phyloP scores from a whole-genome alignment of 1,139 yeast genomes.

The Saccharomyces uvarum region DNA sequence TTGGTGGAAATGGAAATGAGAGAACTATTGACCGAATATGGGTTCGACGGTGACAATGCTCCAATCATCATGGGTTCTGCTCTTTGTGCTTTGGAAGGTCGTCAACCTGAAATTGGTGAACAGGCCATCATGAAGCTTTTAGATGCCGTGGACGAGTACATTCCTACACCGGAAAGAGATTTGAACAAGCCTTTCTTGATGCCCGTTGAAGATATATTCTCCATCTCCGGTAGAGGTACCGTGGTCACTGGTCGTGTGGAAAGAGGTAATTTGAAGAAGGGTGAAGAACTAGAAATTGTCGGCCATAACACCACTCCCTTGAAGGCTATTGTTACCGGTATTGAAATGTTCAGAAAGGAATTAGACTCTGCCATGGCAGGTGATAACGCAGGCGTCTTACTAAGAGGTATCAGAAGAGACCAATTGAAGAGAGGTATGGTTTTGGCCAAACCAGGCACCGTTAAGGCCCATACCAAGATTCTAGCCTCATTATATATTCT shows the following conservation, averaged over 20 bases:
- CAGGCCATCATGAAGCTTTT: conserved; percentile 76
- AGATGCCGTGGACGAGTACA: conserved; percentile 87
- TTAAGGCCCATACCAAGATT: conserved; percentile 89
- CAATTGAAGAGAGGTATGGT: conserved; percentile 97
- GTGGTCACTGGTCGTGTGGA: conserved; percentile 98
- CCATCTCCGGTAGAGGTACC: conserved; percentile 99
- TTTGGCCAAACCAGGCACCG: conserved; percentile 84
- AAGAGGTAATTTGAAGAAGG: conserved; percentile 94
- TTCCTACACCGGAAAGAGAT: conserved; percentile 95
- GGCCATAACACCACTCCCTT: conserved; percentile 82
- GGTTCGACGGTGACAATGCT: conserved; percentile 96
- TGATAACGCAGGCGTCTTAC: conserved; percentile 95
- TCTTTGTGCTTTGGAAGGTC: conserved; percentile 85
- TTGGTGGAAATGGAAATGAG: conserved; percentile 99
- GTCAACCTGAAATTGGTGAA: conserved; percentile 85
- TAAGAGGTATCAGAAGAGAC: conserved; percentile 98
- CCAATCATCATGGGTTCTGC: conserved; percentile 99
- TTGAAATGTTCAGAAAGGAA: conserved; percentile 98
- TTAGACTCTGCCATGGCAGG: conserved; percentile 97
- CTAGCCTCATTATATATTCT: conserved; percentile 88
- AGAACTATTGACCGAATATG: conserved; percentile 81
- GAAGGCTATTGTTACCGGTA: conserved; percentile 94
- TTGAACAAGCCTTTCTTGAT: conserved; percentile 92
- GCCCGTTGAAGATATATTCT: conserved; percentile 96
- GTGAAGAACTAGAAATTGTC: conserved; percentile 96